These are phyloP conservation scores for Cladophialophora chaetospira DNA, from an alignment of 2,329 filamentous ascomycete genomes.

Conservation along the genomic window DNA sequence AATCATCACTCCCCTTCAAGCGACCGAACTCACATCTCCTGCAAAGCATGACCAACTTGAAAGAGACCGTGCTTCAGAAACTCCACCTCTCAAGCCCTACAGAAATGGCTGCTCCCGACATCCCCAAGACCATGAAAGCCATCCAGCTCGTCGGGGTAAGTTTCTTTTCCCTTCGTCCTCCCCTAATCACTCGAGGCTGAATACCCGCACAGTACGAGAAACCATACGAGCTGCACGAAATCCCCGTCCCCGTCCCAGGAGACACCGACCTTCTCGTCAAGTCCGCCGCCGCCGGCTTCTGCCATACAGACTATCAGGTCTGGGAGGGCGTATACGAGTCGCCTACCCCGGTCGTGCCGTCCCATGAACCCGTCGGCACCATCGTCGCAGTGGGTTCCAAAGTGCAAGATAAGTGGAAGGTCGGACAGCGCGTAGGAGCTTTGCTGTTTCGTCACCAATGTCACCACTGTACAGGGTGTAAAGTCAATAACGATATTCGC, in stretches of 20 bases:
- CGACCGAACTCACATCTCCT: too few relatives aligned
- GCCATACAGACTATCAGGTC: constrained; percentile 32
- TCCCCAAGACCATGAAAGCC: constrained; percentile 10
- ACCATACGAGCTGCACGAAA: constrained; percentile 31
- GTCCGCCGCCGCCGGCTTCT: constrained; percentile 19
- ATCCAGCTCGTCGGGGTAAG: constrained; percentile 4
- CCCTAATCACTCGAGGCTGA: too few relatives aligned
- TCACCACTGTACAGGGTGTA: constrained; percentile 2
- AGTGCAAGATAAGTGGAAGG: constrained; percentile 35
- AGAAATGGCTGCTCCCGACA: background rate
- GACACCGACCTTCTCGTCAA: constrained; percentile 29
- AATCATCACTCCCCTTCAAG: too few relatives aligned
- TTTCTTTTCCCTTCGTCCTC: background rate
- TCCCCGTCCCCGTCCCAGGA: constrained; percentile 23
- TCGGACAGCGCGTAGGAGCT: constrained; percentile 37
- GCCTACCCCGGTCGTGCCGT: constrained; percentile 37
- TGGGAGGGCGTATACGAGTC: constrained; percentile 33
- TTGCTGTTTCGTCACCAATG: constrained; percentile 11
- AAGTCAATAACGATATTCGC: constrained; percentile 33
- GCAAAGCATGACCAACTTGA: too few relatives aligned
- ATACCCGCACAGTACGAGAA: constrained; percentile 26
- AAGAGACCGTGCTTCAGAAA: too few relatives aligned
- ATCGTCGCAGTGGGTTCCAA: constrained; percentile 36
- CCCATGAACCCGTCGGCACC: constrained; percentile 39
- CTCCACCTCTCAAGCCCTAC: too few relatives aligned